Base-by-base conservation (phyloP, 2,329 filamentous ascomycete species). In the Fusarium tricinctum region DNA sequence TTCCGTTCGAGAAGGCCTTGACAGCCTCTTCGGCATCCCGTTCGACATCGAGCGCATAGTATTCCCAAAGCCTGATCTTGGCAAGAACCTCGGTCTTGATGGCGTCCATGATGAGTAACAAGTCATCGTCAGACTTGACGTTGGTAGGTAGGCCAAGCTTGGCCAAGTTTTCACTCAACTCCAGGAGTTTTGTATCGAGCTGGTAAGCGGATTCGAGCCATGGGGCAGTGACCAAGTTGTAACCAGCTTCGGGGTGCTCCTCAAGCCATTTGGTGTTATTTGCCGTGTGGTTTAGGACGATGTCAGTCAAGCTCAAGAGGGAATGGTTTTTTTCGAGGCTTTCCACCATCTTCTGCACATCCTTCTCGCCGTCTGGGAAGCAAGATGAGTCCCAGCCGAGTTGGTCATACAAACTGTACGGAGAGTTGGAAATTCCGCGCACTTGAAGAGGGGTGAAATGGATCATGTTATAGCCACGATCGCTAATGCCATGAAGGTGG, bases 281-380 rank as follows among this genome's bases (percentile, higher is more conserved):
- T 8, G 96, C 95, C 6, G 96, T 99, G 81, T 99, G 96, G 76
- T 99, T 99, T 84, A 96, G 94, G 44, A 99, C 97, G 65, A 99
- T 95, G 78, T 99, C 96, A 1, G 95, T 97, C 81, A 99, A 81
- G 65, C 92, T 93, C 58, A 99, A 84, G 54, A 99, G 83, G 4
- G 92, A 92, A 78, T 97, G 90, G 52, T 97, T 90, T 51, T 90
- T 85, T 79, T 97, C 92, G 85, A 99, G 91, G 76, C 88, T 94
- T 43, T 88, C 80, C 19, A 97, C 88, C 84, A 99, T 84, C 46
- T 88, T 85, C 59, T 89, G 84, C 56, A 98, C 85, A 77, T 98
- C 94, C 60, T 89, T 81, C 79, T 97, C 93, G 49, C 96, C 97
- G 48, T 88, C 88, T 2, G 94, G 93, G 74, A 99, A 99, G 74